Evolutionary conservation across 345 rosid species (phyloP), one percentile per base, ranked within the genome.

Genomic region (Populus tremula): DNA sequence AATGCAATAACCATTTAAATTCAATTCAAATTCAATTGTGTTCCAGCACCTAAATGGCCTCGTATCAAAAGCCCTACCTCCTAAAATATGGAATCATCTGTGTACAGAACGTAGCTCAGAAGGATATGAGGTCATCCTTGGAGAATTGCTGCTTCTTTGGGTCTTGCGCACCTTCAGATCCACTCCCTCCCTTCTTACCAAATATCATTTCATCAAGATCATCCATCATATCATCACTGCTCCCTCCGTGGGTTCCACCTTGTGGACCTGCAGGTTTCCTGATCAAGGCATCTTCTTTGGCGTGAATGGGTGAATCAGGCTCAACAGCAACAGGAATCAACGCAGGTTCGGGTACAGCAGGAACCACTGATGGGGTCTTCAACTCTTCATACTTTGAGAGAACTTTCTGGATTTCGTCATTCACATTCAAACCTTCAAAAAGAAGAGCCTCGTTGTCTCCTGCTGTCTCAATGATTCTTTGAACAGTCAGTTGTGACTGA

Each of bases 191-290:
- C 85, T 91, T 92, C 91, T 92, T 91, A 67, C 98, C 98, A 36
- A 95, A 95, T 76, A 95, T 92, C 98, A 93, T 92, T 81, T 95
- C 94, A 78, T 95, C 98, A 2, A 96, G 97, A 83, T 96, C 99
- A 86, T 94, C 99, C 96, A 93, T 90, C 97, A 90, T 87, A 81
- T 90, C 92, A 18, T 93, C 96, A 1, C 84, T 89, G 87, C 88
- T 91, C 72, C 92, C 90, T 14, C 89, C 87, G 12, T 78, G 88
- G 62, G 81, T 69, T 25, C 90, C 91, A 56, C 86, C 87, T 33
- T 86, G 91, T 29, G 86, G 79, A 71, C 93, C 88, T 6, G 93
- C 88, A 20, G 93, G 89, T 85, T 90, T 94, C 79, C 99, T 88
- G 49, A 90, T 71, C 87, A 94, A 86, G 41, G 93, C 83, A 67